Evolutionary conservation across 139 green algal species (phyloP).

Genomic region (Spirogloea muscicola): DNA sequence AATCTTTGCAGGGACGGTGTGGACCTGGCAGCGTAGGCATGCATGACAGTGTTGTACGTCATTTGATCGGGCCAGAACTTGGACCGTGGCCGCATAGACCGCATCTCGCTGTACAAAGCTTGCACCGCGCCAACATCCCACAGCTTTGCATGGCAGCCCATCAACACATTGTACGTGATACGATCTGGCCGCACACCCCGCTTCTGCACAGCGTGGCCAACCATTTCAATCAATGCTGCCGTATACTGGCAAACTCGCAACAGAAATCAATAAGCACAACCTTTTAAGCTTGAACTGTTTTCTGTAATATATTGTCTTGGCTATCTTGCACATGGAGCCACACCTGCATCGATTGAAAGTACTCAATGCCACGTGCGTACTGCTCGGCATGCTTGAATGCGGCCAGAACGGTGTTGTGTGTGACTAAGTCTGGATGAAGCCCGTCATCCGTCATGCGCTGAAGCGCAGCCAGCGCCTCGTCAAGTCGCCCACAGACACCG

Average conservation of each 20-base stretch:
- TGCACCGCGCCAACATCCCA: constrained; percentile 10
- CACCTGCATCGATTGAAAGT: constrained; percentile 16
- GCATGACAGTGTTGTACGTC: constrained; percentile 34
- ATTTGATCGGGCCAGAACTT: constrained; percentile 7
- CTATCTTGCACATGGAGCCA: too few species aligned
- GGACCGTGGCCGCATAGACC: too few species aligned
- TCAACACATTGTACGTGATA: constrained; percentile 15
- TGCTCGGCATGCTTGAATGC: constrained; percentile 24
- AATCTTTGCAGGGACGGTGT: too few species aligned
- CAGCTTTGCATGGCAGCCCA: constrained; percentile 26
- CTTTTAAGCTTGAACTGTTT: too few species aligned
- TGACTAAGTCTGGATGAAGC: constrained; percentile 18
- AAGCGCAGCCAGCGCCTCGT: constrained; percentile 18
- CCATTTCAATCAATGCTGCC: too few species aligned
- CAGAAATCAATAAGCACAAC: too few species aligned
- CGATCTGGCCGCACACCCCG: not conserved
- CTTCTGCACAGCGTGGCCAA: not conserved
- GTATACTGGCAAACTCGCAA: too few species aligned
- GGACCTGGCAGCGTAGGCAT: constrained; percentile 24
- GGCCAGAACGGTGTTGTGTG: constrained; percentile 26
- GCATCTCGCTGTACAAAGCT: constrained; percentile 17
- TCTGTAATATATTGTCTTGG: too few species aligned
- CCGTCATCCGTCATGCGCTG: constrained; percentile 34
- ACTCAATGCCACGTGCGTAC: constrained; percentile 10
- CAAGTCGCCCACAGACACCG: constrained; percentile 8